Evolutionary conservation across 2,329 filamentous ascomycete genomes (phyloP), one percentile per base, ranked within the genome.

Genomic region (Epichloe festucae): DNA sequence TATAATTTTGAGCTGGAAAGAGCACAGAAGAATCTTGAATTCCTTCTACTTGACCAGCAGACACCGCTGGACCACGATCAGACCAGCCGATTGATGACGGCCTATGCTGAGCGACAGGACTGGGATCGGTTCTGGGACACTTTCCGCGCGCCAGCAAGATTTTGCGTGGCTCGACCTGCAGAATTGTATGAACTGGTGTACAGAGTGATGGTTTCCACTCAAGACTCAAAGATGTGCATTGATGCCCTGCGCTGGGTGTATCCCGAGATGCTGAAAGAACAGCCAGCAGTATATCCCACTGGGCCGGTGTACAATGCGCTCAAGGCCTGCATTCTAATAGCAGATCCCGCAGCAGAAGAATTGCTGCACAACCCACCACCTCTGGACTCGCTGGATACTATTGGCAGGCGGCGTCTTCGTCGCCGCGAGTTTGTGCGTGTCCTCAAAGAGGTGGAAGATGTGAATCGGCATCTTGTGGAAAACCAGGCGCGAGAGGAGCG

Each of bases 111-210:
- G 19, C 70, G 70, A 53, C 59, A 62, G 17, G 67, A 80, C 56
- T 83, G 79, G 73, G 62, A 72, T 15, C 67, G 69, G 5, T 79
- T 86, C 59, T 85, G 79, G 81, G 70, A 78, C 19, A 60, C 73
- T 10, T 87, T 83, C 72, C 73, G 74, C 51, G 70, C 73, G 52
- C 73, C 78, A 4, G 66, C 81, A 14, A 70, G 75, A 41, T 73
- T 75, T 57, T 65, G 72, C 40, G 60, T 64, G 8, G 58, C 70
- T 1, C 76, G 82, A 19, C 73, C 75, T 0, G 59, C 68, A n/a
- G 61, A 62, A 15, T 69, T 84, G 56, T 87, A 87, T 60, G 63
- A 67, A 3, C 66, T 74, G 36, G 66, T 81, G 27, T 84, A 79
- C 60, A 56, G 63, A 14, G 60, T 69, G 31, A 70, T 81, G 50